Conservation (phyloP, 495 filamentous ascomycete species). For the Aspergillus carlsbadensis region DNA sequence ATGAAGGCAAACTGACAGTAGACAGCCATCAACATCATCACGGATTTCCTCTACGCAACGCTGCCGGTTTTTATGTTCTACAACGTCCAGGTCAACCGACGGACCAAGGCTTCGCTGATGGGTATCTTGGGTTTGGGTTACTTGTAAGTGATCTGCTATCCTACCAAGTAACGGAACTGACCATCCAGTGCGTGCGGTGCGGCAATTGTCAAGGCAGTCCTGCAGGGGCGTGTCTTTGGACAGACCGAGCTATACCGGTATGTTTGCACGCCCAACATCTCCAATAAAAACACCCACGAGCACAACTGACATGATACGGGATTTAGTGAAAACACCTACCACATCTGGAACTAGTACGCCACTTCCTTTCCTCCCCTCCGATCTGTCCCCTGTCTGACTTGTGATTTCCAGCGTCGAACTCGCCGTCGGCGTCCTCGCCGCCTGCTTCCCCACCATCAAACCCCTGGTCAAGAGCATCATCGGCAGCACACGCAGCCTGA, state of each 20-base stretch:
- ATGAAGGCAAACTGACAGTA: constrained; percentile 9
- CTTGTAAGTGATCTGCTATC: constrained; percentile 30
- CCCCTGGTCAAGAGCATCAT: constrained; percentile 38
- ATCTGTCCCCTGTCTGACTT: not conserved
- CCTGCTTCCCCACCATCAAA: constrained; percentile 42
- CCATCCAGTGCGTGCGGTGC: constrained; percentile 40
- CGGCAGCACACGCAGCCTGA: constrained; percentile 10
- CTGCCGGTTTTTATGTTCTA: constrained; percentile 42
- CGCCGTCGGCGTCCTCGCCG: constrained; percentile 43
- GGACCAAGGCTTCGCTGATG: constrained; percentile 39
- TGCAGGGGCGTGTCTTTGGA: constrained; percentile 29
- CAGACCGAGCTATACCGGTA: constrained; percentile 30
- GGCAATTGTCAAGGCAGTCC: constrained; percentile 45
- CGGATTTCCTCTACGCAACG: constrained; percentile 42
- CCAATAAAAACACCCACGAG: too few relatives aligned
- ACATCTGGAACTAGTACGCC: constrained; percentile 8
- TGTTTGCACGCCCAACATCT: too few relatives aligned
- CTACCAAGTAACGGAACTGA: not conserved
- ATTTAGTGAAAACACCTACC: constrained; percentile 12
- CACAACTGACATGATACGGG: too few relatives aligned
- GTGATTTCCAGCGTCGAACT: constrained; percentile 28
- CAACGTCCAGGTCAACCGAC: constrained; percentile 31
- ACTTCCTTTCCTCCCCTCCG: not conserved
- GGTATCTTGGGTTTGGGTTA: constrained; percentile 43
- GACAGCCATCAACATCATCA: constrained; percentile 39